These are phyloP conservation scores for Candida broadrunensis DNA, from an alignment of 805 yeast genomes.

Conservation along the genomic window DNA sequence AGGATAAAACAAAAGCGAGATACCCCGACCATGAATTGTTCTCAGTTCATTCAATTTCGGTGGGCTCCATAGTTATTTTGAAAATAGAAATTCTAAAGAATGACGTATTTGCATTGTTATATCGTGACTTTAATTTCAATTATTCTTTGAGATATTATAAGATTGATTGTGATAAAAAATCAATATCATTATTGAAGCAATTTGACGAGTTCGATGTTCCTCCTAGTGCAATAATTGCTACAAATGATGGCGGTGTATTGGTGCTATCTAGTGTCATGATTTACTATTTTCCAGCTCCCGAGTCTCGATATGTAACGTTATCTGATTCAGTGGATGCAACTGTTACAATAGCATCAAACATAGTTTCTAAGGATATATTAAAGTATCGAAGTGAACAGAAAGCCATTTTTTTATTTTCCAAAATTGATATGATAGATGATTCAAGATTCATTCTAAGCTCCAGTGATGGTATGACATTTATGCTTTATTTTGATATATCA, in stretches of 20 bases:
- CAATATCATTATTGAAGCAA: constrained; percentile 14
- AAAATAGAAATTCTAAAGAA: constrained; percentile 11
- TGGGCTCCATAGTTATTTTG: constrained; percentile 18
- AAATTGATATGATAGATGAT: constrained; percentile 22
- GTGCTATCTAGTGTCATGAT: constrained; percentile 22
- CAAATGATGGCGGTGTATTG: constrained; percentile 21
- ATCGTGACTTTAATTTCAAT: constrained; percentile 31
- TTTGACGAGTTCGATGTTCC: constrained; percentile 27
- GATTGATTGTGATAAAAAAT: constrained; percentile 7
- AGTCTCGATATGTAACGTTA: background rate
- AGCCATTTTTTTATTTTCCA: background rate
- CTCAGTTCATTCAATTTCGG: constrained; percentile 8
- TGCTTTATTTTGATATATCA: constrained; percentile 17
- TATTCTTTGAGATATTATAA: constrained; percentile 28
- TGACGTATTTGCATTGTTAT: constrained; percentile 22
- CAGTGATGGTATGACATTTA: constrained; percentile 25
- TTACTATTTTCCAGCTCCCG: constrained; percentile 24
- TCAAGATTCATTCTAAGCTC: constrained; percentile 23
- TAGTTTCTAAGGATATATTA: constrained; percentile 17
- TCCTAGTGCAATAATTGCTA: constrained; percentile 24
- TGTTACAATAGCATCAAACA: background rate
- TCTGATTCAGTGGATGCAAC: background rate
- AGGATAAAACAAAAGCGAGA: constrained; percentile 5
- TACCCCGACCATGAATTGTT: background rate
- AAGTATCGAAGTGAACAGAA: background rate